phyloP scores from a whole-genome alignment of 768 basidiomycete genomes.

The Paxillus rubicundulus region DNA sequence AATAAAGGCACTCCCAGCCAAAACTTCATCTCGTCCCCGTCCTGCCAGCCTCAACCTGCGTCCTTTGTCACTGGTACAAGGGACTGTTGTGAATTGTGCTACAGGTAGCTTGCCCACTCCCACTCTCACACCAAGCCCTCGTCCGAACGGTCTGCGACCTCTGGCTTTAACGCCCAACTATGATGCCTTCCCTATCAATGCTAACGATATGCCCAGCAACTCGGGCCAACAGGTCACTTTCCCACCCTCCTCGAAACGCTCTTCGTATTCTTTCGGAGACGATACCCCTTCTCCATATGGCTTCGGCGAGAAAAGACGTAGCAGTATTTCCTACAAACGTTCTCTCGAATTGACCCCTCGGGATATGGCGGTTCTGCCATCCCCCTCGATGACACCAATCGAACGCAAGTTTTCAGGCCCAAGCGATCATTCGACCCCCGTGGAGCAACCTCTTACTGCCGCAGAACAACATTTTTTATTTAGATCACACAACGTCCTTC shows the following conservation, averaged over 20 bases:
- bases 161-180: constrained; percentile 44
- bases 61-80: constrained; percentile 67
- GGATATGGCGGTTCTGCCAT: constrained; percentile 53
- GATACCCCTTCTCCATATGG: constrained; percentile 23
- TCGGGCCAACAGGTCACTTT: constrained; percentile 4
- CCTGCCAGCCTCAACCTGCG: constrained; percentile 68
- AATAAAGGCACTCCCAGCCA: constrained; percentile 32
- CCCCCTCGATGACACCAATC: constrained; percentile 73
- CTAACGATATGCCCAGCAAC: neutral
- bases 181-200: constrained; percentile 26
- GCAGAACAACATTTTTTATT: constrained; percentile 85
- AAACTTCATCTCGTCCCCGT: constrained; percentile 50
- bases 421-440: constrained; percentile 16
- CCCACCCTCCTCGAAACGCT: constrained; percentile 22
- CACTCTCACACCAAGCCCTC: constrained; percentile 49
- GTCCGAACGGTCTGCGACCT: constrained; percentile 46
- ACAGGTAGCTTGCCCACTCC: constrained; percentile 50
- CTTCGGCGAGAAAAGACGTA: constrained; percentile 45
- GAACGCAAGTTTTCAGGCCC: constrained; percentile 41
- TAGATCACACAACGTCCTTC: constrained; percentile 79
- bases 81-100: constrained; percentile 39
- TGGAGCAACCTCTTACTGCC: constrained; percentile 54
- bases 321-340: constrained; percentile 74
- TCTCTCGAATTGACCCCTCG: constrained; percentile 38
- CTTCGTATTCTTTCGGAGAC: constrained; percentile 26